Evolutionary conservation across 257 asterid species (phyloP).

Genomic region (Asclepias syriaca): DNA sequence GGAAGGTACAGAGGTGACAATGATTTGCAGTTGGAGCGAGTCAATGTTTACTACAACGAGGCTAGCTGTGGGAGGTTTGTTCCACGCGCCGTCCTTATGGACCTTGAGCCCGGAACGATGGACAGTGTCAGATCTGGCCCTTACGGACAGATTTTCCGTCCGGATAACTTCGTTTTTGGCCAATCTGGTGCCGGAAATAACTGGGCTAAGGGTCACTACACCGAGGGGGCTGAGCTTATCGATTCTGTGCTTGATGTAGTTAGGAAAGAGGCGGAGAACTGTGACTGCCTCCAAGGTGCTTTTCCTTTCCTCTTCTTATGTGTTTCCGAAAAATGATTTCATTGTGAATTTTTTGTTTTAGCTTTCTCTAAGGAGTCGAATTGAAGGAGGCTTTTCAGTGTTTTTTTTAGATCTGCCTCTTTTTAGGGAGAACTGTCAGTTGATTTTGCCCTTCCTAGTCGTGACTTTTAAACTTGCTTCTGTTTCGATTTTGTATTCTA

Average conservation of each 20-base stretch:
- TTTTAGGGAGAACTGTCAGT: background rate
- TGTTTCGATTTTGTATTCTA: background rate
- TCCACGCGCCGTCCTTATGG: conserved; percentile 86
- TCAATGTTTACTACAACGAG: conserved; percentile 67
- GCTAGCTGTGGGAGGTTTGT: conserved; percentile 76
- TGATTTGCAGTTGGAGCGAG: conserved; percentile 66
- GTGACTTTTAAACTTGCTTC: background rate
- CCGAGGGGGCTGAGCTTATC: conserved; percentile 76
- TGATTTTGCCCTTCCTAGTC: background rate
- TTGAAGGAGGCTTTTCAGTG: background rate
- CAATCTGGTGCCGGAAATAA: conserved; percentile 77
- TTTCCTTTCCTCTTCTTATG: background rate
- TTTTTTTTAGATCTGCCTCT: background rate
- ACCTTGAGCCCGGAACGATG: conserved; percentile 79
- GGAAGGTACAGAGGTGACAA: conserved; percentile 69
- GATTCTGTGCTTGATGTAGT: conserved; percentile 79
- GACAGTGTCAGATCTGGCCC: conserved; percentile 76
- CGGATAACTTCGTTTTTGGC: conserved; percentile 64
- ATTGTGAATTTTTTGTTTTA: background rate
- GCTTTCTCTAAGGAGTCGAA: background rate
- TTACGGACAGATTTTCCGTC: conserved; percentile 63
- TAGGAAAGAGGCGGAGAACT: conserved; percentile 73
- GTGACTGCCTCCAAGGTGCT: conserved; percentile 69
- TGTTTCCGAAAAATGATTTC: too few species aligned
- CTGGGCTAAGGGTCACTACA: conserved; percentile 77